Evolutionary conservation across 768 basidiomycete species (phyloP), one percentile per base, ranked within the genome.

Genomic region (Panellus pusillus): DNA sequence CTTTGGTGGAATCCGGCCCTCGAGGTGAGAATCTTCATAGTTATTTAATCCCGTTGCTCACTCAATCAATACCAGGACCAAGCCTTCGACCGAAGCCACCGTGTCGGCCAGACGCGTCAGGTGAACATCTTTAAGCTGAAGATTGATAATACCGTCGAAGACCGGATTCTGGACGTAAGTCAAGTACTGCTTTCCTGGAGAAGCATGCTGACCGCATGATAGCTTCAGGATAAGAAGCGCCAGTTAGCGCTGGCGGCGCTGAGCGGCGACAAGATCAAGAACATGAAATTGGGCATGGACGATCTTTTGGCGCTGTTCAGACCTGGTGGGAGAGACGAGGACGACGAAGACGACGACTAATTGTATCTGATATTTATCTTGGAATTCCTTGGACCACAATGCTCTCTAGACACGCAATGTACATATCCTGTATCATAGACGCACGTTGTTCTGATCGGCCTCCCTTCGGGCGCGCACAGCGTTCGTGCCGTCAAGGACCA

Each of bases 1-100:
- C 72, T 94, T 55, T 98, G 95, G 94, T 98, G 95, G 93, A 89
- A 93, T 67, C 91, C 91, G 9, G 91, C 89, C 0, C 76, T 91
- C 4, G 90, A 91, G 71, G 87, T 89, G 17, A 20, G 29, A 41
- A 44, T 24, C 14, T 35, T 38, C 15, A n/a, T 46, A 39, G 15
- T 48, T 46, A 6, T 24, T 24, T 24, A 6, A 24, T 24, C 24
- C 24, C 24, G 40, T 44, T 38, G 12, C 46, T 39, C 18, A 14
- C 18, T 24, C 19, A 14, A 31, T 18, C 2, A 11, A 3, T 46
- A 14, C 43, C 64, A 89, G 81, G 93, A 96, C 58, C 95, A 98
- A 72, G 94, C 94, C 0, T 96, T 94, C 63, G 94, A 94, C 66
- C 85, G 93, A 46, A 86, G 89, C 6, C 93, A 95, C 76, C 86